Percentiles rank a stretch among this genome's conserved stretches.
phyloP scores from a whole-genome alignment of 2,329 filamentous ascomycete genomes.

The Colletotrichum shisoi region DNA sequence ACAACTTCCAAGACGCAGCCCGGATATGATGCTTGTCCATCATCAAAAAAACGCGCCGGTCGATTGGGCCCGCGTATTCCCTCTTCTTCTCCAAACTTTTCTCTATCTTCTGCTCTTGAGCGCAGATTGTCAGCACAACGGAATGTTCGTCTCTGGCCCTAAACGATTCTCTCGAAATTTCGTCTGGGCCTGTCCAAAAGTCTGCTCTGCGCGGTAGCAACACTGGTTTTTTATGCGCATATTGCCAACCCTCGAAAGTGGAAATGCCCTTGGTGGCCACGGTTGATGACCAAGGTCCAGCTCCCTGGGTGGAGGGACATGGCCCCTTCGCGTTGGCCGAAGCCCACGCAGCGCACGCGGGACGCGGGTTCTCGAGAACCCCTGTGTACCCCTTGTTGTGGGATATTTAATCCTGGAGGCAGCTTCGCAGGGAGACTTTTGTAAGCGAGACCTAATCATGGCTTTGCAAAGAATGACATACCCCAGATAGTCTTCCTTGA shows the following conservation, averaged over 20 bases:
- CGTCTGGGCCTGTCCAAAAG: constrained; percentile 12
- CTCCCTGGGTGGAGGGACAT: neutral
- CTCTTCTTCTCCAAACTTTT: constrained; percentile 32
- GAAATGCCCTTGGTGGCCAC: neutral
- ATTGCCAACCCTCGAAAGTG: neutral
- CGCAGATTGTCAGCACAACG: constrained; percentile 17
- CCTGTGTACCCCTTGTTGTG: neutral
- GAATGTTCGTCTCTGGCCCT: constrained; percentile 16
- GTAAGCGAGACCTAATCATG: constrained; percentile 27
- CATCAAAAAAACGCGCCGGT: constrained; percentile 15
- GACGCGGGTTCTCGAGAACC: neutral
- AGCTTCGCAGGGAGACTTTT: constrained; percentile 29
- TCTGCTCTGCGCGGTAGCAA: constrained; percentile 16
- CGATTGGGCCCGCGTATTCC: constrained; percentile 25
- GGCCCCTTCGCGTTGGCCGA: neutral
- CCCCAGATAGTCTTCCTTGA: constrained; percentile 84
- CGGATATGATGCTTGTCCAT: constrained; percentile 8
- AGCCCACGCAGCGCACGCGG: neutral
- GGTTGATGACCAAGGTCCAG: neutral
- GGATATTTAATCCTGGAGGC: constrained; percentile 38
- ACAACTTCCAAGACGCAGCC: constrained; percentile 25
- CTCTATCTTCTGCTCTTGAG: constrained; percentile 29
- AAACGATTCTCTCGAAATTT: constrained; percentile 13
- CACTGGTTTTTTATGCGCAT: constrained; percentile 17
- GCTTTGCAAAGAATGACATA: constrained; percentile 48